phyloP scores from a whole-genome alignment of 805 yeast species.

The Wickerhamiella azyma region DNA sequence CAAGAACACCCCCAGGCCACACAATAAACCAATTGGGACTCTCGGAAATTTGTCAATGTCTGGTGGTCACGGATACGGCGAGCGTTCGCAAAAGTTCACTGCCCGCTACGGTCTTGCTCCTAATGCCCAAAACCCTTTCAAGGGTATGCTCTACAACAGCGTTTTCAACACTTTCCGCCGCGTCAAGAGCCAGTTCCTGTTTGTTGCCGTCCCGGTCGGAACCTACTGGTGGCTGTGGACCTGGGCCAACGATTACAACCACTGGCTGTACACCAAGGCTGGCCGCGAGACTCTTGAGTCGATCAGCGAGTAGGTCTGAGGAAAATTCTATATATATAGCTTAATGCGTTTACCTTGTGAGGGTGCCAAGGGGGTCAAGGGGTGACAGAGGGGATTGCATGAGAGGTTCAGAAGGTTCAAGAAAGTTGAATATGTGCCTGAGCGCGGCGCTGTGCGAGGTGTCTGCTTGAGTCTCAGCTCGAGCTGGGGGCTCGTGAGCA shows the following conservation, averaged over 20 bases:
- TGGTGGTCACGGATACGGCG: constrained; percentile 29
- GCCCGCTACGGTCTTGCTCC: constrained; percentile 87
- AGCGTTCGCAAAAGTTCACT: constrained; percentile 21
- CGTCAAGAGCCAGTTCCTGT: constrained; percentile 72
- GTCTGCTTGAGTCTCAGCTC: too few species aligned
- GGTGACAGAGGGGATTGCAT: too few species aligned
- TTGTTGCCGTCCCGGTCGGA: constrained; percentile 60
- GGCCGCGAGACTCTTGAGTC: constrained; percentile 90
- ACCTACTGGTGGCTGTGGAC: constrained; percentile 81
- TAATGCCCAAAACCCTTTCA: constrained; percentile 82
- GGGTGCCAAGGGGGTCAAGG: too few species aligned
- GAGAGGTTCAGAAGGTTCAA: too few species aligned
- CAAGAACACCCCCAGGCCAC: too few species aligned
- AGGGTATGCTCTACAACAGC: constrained; percentile 73
- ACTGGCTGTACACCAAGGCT: constrained; percentile 89
- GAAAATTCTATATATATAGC: neutral
- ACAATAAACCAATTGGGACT: neutral
- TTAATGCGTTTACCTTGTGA: too few species aligned
- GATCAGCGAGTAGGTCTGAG: neutral
- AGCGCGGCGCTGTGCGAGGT: too few species aligned
- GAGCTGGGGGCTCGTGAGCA: too few species aligned
- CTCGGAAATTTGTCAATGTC: constrained; percentile 11
- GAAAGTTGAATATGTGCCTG: too few species aligned
- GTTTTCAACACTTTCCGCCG: constrained; percentile 91
- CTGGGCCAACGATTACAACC: constrained; percentile 75